phyloP scores from a whole-genome alignment of 306 rosid species.

The Quercus cerris region DNA sequence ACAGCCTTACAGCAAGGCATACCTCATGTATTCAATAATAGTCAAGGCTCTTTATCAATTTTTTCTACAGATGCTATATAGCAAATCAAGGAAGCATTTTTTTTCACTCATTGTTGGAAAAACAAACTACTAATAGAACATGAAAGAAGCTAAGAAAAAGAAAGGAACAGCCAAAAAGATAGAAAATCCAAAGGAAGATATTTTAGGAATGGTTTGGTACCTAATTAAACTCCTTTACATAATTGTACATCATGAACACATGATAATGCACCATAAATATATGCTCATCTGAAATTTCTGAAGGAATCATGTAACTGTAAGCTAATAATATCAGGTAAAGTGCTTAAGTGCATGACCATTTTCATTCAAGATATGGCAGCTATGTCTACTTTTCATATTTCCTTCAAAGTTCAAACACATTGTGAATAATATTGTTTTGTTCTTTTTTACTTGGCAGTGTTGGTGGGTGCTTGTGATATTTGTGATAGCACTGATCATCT shows the following conservation, averaged over 20 bases:
- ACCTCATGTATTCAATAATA: neutral
- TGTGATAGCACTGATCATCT: slow-evolving; percentile 40
- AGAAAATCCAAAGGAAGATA: neutral
- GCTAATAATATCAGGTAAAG: neutral
- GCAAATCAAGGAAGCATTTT: neutral
- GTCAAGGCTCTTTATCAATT: neutral
- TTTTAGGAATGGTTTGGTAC: neutral
- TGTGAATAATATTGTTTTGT: neutral
- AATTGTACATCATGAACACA: neutral
- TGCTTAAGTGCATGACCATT: neutral
- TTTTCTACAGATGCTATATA: too few relatives aligned
- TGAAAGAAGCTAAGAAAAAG: too few relatives aligned
- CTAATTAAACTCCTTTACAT: neutral
- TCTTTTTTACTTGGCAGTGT: slow-evolving; percentile 51
- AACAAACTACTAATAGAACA: too few relatives aligned
- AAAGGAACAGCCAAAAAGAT: neutral
- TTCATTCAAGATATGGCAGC: slow-evolving; percentile 6
- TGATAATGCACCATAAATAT: neutral
- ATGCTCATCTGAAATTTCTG: neutral
- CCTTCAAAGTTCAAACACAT: neutral
- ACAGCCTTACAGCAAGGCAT: neutral
- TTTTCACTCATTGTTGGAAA: neutral
- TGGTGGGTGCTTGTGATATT: slow-evolving; percentile 57
- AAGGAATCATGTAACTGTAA: neutral
- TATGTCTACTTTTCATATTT: neutral